Conservation (phyloP, 805 yeast genomes). For the Kodamaea leandrae region DNA sequence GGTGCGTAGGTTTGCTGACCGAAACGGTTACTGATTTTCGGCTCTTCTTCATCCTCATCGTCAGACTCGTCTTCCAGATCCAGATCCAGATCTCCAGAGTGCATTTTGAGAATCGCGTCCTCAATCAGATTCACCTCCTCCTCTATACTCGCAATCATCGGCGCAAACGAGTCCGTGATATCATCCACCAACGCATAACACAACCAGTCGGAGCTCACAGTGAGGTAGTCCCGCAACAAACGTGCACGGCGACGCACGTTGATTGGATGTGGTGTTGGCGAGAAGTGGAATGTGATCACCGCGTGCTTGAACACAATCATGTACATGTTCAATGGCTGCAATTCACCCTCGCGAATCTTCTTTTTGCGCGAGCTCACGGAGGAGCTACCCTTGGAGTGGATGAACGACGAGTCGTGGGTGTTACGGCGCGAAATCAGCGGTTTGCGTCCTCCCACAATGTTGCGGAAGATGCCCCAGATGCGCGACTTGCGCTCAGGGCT, state of each 20-base stretch:
- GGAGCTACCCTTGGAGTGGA: slow-evolving; percentile 16
- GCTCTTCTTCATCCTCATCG: slow-evolving; percentile 14
- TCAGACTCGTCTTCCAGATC: slow-evolving; percentile 28
- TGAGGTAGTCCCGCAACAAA: slow-evolving; percentile 78
- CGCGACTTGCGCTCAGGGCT: slow-evolving; percentile 15
- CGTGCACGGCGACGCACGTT: slow-evolving; percentile 94
- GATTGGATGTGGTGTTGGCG: slow-evolving; percentile 93
- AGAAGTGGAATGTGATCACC: slow-evolving; percentile 88
- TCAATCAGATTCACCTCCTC: slow-evolving; percentile 94
- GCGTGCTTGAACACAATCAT: slow-evolving; percentile 89
- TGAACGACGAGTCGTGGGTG: slow-evolving; percentile 4
- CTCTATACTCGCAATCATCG: slow-evolving; percentile 91
- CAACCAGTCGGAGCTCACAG: slow-evolving; percentile 94
- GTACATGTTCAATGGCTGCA: slow-evolving; percentile 89
- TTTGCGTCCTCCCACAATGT: slow-evolving; percentile 8
- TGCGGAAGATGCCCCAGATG: slow-evolving; percentile 15
- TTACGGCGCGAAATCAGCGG: slow-evolving; percentile 5
- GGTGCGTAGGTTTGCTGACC: background rate
- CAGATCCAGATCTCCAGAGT: slow-evolving; percentile 57
- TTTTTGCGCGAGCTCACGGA: slow-evolving; percentile 26
- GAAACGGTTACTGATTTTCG: background rate
- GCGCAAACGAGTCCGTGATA: slow-evolving; percentile 96
- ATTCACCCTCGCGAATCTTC: slow-evolving; percentile 50
- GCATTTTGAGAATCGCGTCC: slow-evolving; percentile 85
- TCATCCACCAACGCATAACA: slow-evolving; percentile 96